Evolutionary conservation across 2,329 filamentous ascomycete species (phyloP).

Genomic region (Colletotrichum incanum): DNA sequence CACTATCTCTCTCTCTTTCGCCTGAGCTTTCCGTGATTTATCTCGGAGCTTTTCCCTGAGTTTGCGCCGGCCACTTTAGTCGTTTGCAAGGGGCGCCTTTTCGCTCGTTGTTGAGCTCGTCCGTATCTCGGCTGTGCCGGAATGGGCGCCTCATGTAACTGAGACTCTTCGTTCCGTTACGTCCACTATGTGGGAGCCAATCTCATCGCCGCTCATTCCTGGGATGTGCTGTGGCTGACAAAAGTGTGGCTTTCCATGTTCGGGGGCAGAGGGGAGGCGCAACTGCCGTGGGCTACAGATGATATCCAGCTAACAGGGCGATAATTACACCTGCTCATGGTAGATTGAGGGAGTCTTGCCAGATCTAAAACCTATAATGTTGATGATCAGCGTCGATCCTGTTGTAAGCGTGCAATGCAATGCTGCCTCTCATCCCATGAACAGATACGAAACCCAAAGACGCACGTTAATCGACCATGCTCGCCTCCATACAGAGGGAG

Average conservation of each 20-base stretch:
- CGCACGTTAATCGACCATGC: neutral
- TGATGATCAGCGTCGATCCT: too few species aligned
- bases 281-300: too few species aligned
- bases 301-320: too few species aligned
- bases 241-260: slow-evolving; percentile 2
- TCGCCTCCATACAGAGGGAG: neutral
- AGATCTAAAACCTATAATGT: too few species aligned
- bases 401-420: neutral
- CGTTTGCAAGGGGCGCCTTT: too few species aligned
- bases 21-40: neutral
- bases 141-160: neutral
- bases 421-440: neutral
- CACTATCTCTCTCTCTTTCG: neutral
- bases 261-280: too few species aligned
- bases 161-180: neutral
- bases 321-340: too few species aligned
- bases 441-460: neutral
- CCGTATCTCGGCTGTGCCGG: neutral
- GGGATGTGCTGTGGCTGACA: neutral
- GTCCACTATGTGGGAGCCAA: neutral
- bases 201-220: neutral
- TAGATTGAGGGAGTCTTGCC: too few species aligned
- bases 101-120: neutral
- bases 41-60: neutral
- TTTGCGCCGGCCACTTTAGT: neutral